Evolutionary conservation across 148 eudicot species (phyloP).

Genomic region (Dianthus caryophyllus): DNA sequence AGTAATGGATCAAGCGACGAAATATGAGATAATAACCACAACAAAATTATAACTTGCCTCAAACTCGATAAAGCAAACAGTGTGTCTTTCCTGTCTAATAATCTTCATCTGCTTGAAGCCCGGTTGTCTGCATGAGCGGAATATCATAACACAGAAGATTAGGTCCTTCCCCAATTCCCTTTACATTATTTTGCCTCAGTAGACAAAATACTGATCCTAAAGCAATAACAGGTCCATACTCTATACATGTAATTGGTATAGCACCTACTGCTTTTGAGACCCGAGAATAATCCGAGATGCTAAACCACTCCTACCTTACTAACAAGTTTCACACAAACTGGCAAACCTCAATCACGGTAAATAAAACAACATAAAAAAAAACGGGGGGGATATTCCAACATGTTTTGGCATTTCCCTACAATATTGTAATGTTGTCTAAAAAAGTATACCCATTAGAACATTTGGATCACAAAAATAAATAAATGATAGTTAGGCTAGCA

Average conservation of each 20-base stretch:
- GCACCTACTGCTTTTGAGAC: neutral
- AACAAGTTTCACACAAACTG: too few relatives aligned
- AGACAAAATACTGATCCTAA: too few relatives aligned
- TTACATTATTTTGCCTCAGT: too few relatives aligned
- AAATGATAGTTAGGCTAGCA: neutral
- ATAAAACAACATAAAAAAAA: too few relatives aligned
- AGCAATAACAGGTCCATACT: too few relatives aligned
- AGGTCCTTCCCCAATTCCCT: too few relatives aligned
- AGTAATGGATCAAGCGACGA: neutral
- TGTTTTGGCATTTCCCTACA: too few relatives aligned
- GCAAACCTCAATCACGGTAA: too few relatives aligned
- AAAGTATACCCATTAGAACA: neutral
- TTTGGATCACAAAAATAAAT: neutral
- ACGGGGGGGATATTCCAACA: too few relatives aligned
- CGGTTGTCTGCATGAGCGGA: conserved; percentile 61
- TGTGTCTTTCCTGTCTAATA: conserved; percentile 94
- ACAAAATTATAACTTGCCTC: conserved; percentile 46
- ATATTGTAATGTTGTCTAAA: too few relatives aligned
- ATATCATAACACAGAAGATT: conserved; percentile 13
- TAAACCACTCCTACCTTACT: too few relatives aligned
- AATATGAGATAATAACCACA: neutral
- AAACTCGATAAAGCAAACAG: conserved; percentile 97
- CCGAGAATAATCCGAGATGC: too few relatives aligned
- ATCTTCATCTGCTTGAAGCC: conserved; percentile 97
- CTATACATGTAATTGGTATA: neutral